Base-by-base conservation (phyloP, 257 asterid species). In the Coffea eugenioides region DNA sequence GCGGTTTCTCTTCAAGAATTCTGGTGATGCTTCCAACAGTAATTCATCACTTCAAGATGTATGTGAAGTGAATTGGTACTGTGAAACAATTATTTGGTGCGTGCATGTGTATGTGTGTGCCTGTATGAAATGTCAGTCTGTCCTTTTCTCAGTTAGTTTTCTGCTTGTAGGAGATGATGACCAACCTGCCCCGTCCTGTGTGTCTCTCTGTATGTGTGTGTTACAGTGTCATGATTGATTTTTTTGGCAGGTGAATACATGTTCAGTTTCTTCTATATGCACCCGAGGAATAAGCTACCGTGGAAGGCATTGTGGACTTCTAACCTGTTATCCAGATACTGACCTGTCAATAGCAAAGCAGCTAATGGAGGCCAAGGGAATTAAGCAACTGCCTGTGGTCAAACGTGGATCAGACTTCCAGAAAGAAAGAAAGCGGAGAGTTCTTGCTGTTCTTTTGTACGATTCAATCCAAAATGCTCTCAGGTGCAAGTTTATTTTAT, bases 291-390 rank as follows among this genome's bases (percentile, higher is more conserved):
- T 87, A 82, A 90, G 86, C 79, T 91, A 89, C 84, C 90, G 84
- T 56, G 97, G 97, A 54, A 84, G 90, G 82, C 91, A 90, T 36
- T 87, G 94, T 82, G 95, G 97, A 68, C 92, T 90, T 77, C 86
- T 96, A 86, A 90, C 88, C 62, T 96, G 99, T 85, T 89, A 89
- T 82, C 95, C 98, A 23, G 99, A 91, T 83, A 91, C 93, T 21
- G 98, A 96, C 86, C 83, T 96, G 76, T 87, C 87, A 72, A 94
- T 86, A 89, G 99, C 98, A 0, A 96, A 92, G 86, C 99, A 96
- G 84, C 91, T 96, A 72, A 92, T 94, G 97, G 99, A 94, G 86
- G 98, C 98, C 41, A 96, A 94, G 89, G 98, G 93, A 62, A 90
- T 96, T 80, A 94, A 90, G 70, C 99, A 91, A 77, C 88, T 96